Base-by-base conservation (phyloP, 305 asterid genomes). In the Petunia hybrid region DNA sequence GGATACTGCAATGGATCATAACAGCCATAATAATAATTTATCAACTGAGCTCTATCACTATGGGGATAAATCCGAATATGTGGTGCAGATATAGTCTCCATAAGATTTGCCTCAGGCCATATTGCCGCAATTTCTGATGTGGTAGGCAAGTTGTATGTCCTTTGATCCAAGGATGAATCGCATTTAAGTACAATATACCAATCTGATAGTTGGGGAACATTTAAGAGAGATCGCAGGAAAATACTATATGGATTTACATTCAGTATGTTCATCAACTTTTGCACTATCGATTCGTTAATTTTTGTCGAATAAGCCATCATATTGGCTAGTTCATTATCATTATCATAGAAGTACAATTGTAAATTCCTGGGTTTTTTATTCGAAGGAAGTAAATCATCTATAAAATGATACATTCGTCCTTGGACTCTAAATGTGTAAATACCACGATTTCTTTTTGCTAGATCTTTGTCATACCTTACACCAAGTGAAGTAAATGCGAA, bases 1-100 rank as follows among this genome's bases (percentile, higher is more conserved):
- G 55, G 81, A 12, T 77, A 82, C 45, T 57, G 78, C 4, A 77
- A 6, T 0, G 71, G 71, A 82, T 66, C 78, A 66, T 65, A 82
- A 35, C 81, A 82, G 1, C 62, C 63, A 10, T 82, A 76, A 66
- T 63, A 82, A 13, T 76, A 76, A 9, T 81, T 39, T 2, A 81
- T 43, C 2, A 36, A 61, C 5, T 66, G 64, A 1, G 64, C 35
- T 4, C 8, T 40, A 1, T 40, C 56, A 41, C 78, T 5, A 10
- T 83, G 56, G 1, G 77, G 46, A 55, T 79, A 79, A 2, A 83
- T 76, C 1, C 7, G 31, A 14, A 78, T 83, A 7, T 71, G 36
- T 2, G 16, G 42, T 0, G 12, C 5, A 1, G 6, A 9, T 2
- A 53, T 5, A 3, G 13, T 6, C 0, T 8, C 46, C 14, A 22